Evolutionary conservation across 257 asterid species (phyloP).

Genomic region (Ocimum tenuiflorum): DNA sequence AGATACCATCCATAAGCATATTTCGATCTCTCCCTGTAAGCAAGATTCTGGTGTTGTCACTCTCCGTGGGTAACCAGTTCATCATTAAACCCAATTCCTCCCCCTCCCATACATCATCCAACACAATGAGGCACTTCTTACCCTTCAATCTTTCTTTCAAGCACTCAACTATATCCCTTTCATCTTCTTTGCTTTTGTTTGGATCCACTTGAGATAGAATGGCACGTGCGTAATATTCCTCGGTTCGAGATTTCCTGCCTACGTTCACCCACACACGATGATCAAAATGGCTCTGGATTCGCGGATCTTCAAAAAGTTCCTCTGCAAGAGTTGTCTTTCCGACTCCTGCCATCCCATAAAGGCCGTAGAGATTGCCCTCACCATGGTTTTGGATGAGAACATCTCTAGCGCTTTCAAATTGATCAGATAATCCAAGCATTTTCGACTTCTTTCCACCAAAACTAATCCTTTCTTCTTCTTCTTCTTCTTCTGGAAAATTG

Average conservation of each 20-base stretch:
- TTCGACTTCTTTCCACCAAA: neutral
- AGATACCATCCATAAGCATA: neutral
- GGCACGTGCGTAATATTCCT: neutral
- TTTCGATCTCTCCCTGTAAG: constrained; percentile 18
- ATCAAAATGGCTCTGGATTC: neutral
- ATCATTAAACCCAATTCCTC: neutral
- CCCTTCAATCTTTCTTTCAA: neutral
- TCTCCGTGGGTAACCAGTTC: neutral
- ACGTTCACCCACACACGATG: neutral
- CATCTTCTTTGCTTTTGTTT: neutral
- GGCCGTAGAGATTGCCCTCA: no score
- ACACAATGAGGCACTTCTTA: constrained; percentile 4
- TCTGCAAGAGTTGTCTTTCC: neutral
- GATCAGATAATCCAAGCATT: neutral
- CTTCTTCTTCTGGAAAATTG: neutral
- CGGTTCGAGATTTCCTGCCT: neutral
- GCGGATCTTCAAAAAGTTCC: neutral
- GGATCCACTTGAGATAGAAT: neutral
- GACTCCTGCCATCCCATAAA: neutral
- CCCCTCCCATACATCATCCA: constrained; percentile 31
- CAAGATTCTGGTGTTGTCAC: no score
- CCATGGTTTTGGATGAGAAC: no score
- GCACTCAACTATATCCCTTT: neutral
- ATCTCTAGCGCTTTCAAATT: no score
- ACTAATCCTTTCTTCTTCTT: neutral